phyloP scores from a whole-genome alignment of 352 stramenopile species.

The Peronospora farinosa region DNA sequence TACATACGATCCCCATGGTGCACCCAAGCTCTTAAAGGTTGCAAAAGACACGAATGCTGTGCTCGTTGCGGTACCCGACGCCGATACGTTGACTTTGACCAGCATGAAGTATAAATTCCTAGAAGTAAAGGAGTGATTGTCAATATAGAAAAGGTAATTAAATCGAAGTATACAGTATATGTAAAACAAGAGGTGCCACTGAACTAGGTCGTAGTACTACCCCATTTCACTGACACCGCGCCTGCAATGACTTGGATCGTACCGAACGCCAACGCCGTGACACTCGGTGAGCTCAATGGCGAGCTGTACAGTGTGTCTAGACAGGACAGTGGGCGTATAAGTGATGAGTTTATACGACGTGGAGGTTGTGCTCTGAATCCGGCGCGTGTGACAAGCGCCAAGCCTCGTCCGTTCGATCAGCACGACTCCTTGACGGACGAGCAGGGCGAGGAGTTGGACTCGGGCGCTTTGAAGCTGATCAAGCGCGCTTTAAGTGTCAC shows the following conservation, averaged over 20 bases:
- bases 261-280: slow-evolving; percentile 59
- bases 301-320: slow-evolving; percentile 68
- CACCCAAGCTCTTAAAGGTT: slow-evolving; percentile 19
- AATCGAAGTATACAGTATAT: slow-evolving; percentile 1
- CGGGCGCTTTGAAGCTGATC: slow-evolving; percentile 38
- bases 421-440: slow-evolving; percentile 53
- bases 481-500: slow-evolving; percentile 23
- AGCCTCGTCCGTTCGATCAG: slow-evolving; percentile 52
- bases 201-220: neutral
- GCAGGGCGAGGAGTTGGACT: slow-evolving; percentile 33
- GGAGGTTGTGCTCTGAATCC: slow-evolving; percentile 51
- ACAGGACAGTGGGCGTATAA: slow-evolving; percentile 47
- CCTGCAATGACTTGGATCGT: slow-evolving; percentile 55
- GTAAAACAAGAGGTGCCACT: slow-evolving; percentile 7
- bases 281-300: slow-evolving; percentile 63
- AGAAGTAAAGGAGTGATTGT: neutral
- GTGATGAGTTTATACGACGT: slow-evolving; percentile 57
- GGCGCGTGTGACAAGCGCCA: slow-evolving; percentile 45
- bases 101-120: slow-evolving; percentile 12
- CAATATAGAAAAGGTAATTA: no score
- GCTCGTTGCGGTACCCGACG: slow-evolving; percentile 22
- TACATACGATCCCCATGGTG: slow-evolving; percentile 29
- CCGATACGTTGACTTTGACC: slow-evolving; percentile 19
- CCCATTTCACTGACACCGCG: neutral
- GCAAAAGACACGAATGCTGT: slow-evolving; percentile 25